Evolutionary conservation across 164 flowering plant species (phyloP).

Genomic region (Euptelea pleiosperma): DNA sequence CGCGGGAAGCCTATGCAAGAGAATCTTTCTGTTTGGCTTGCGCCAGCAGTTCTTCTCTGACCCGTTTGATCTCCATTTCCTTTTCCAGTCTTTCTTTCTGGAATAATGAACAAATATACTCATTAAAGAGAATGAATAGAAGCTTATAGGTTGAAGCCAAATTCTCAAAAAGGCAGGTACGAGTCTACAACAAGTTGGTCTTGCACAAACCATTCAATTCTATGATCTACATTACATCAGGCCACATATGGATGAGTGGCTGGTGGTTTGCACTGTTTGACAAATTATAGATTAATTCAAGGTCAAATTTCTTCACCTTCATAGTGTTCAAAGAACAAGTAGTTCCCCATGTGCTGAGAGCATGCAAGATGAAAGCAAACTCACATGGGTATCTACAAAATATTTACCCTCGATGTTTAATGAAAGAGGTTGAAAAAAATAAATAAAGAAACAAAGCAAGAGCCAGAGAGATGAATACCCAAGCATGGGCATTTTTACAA

Average conservation of each 20-base stretch:
- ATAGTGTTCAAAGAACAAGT: no score
- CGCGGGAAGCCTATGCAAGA: constrained; percentile 30
- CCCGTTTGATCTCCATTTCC: constrained; percentile 20
- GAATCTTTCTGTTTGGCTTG: constrained; percentile 34
- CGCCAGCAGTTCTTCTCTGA: constrained; percentile 17
- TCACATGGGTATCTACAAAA: background rate
- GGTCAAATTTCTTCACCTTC: background rate
- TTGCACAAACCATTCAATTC: background rate
- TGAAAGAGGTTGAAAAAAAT: background rate
- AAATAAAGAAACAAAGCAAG: background rate
- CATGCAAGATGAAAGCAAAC: background rate
- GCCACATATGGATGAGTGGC: background rate
- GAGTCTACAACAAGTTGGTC: background rate
- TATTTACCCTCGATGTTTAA: background rate
- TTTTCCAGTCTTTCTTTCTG: constrained; percentile 23
- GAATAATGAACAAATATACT: constrained; percentile 3
- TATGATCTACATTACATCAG: no score
- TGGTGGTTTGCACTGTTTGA: background rate
- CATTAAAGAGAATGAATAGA: background rate
- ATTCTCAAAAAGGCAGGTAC: background rate
- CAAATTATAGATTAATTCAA: background rate
- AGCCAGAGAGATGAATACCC: background rate
- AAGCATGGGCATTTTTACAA: background rate
- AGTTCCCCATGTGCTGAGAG: background rate
- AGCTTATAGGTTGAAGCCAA: background rate